Evolutionary conservation across 305 asterid species (phyloP).

Genomic region (Withania somnifera): DNA sequence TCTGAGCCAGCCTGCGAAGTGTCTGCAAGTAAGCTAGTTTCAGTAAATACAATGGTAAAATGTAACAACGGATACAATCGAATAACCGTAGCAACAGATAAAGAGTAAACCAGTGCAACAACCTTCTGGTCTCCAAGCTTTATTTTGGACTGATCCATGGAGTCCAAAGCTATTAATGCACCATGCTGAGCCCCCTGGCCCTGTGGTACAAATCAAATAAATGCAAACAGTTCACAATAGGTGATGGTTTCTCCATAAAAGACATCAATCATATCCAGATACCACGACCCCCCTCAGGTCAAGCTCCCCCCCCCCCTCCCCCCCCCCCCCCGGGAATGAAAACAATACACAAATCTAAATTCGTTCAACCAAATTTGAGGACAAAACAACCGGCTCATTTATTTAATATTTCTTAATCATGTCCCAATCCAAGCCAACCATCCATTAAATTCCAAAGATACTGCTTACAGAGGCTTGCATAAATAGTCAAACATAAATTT

Average conservation of each 20-base stretch:
- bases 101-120: not conserved
- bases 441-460: not conserved
- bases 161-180: conserved; percentile 36
- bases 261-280: not conserved
- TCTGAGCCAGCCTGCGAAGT: conserved; percentile 85
- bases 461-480: not conserved
- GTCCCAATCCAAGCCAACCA: not conserved
- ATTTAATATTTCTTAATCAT: not conserved
- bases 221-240: not conserved
- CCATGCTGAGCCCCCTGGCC: conserved; percentile 40
- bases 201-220: conserved; percentile 17
- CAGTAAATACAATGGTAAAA: not conserved
- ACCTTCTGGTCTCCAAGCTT: conserved; percentile 82
- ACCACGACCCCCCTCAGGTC: not conserved
- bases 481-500: not conserved
- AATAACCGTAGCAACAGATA: not conserved
- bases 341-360: not conserved
- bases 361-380: not conserved
- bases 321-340: not conserved
- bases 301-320: no score
- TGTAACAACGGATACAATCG: not conserved
- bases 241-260: no score
- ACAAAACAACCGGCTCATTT: not conserved
- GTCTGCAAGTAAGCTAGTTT: conserved; percentile 27
- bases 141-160: conserved; percentile 38